phyloP scores from a whole-genome alignment of 495 filamentous ascomycete species.

The Penicillium pancosmium region DNA sequence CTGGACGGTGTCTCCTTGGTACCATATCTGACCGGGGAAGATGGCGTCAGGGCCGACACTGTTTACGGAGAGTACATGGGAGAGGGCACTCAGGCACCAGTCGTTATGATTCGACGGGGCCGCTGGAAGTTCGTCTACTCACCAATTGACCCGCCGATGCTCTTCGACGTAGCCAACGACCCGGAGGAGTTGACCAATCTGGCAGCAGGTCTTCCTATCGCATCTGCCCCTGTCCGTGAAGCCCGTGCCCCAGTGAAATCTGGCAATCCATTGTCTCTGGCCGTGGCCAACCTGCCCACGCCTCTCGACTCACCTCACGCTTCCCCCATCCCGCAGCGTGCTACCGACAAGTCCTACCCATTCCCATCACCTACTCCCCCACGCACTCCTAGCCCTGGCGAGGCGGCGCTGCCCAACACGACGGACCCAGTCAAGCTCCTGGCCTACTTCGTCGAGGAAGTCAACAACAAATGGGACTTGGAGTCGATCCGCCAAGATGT shows the following conservation, averaged over 20 bases:
- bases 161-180: constrained; percentile 74
- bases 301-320: constrained; percentile 39
- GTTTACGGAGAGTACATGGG: constrained; percentile 89
- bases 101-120: constrained; percentile 89
- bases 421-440: constrained; percentile 48
- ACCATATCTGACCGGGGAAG: constrained; percentile 65
- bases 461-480: constrained; percentile 72
- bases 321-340: constrained; percentile 37
- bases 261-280: constrained; percentile 13
- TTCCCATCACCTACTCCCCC: constrained; percentile 43
- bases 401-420: constrained; percentile 37
- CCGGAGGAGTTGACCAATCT: constrained; percentile 76
- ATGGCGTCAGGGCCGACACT: constrained; percentile 62
- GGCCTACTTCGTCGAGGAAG: constrained; percentile 67
- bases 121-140: constrained; percentile 84
- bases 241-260: constrained; percentile 19
- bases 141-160: constrained; percentile 74
- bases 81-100: constrained; percentile 80
- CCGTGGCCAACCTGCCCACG: constrained; percentile 39
- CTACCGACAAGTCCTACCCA: constrained; percentile 36
- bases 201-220: constrained; percentile 45
- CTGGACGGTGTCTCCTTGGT: constrained; percentile 77
- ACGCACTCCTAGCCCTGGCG: constrained; percentile 43
- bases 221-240: constrained; percentile 17
- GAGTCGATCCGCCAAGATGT: constrained; percentile 69